phyloP scores from a whole-genome alignment of 2,329 filamentous ascomycete genomes.

The Clathrospora elynae region DNA sequence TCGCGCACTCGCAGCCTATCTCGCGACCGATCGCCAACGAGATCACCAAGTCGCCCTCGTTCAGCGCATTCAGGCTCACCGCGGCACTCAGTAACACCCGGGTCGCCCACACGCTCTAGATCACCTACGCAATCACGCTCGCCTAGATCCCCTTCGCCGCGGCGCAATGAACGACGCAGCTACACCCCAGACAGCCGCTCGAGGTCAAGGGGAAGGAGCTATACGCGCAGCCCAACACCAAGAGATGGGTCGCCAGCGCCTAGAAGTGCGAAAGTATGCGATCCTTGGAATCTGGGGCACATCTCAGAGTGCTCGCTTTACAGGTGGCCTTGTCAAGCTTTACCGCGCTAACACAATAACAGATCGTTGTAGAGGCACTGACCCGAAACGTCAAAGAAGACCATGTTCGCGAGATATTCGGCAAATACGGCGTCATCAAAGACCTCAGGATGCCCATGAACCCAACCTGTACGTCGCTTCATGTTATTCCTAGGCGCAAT shows the following conservation, averaged over 20 bases:
- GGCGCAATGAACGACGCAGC: conserved; percentile 47
- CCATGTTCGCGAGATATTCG: conserved; percentile 91
- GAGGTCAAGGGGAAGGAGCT: conserved; percentile 42
- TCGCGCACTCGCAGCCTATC: conserved; percentile 46
- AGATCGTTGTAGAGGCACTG: conserved; percentile 96
- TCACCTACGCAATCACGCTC: conserved; percentile 43
- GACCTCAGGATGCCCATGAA: conserved; percentile 92
- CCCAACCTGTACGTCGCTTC: conserved; percentile 68
- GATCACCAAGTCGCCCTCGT: conserved; percentile 30
- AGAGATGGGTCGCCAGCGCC: conserved; percentile 42
- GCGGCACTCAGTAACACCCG: conserved; percentile 47
- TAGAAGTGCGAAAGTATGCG: conserved; percentile 47
- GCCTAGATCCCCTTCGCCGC: conserved; percentile 29
- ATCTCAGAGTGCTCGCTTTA: too few species aligned
- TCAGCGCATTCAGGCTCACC: conserved; percentile 39
- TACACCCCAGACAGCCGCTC: conserved; percentile 38
- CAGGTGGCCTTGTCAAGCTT: too few species aligned
- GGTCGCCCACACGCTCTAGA: conserved; percentile 44
- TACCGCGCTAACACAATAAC: conserved; percentile 9
- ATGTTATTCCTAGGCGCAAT: background rate
- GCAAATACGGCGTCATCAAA: conserved; percentile 80
- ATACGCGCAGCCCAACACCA: conserved; percentile 44
- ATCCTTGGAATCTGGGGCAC: background rate
- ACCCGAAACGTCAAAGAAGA: conserved; percentile 92
- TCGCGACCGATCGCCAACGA: conserved; percentile 50